Base-by-base conservation (phyloP, 169 alveolate genomes). In the Cyclospora cayetanensis region DNA sequence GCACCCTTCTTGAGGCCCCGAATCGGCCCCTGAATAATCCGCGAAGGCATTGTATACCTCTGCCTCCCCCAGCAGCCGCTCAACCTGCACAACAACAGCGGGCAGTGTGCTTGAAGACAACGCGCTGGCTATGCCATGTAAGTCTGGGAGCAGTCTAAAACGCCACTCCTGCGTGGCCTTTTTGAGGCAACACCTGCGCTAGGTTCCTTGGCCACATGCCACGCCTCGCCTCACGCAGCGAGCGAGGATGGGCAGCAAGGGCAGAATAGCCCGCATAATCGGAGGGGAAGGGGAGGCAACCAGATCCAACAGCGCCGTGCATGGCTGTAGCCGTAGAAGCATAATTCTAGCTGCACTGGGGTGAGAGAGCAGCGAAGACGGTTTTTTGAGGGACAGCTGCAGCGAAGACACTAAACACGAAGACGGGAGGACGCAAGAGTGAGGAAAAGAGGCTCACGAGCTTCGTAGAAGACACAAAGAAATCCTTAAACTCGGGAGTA, bases 31-130 rank as follows among this genome's bases (percentile, higher is more conserved):
- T 4, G 83, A 41, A 34, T 85, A 85, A 22, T 85, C 91, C 18
- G 53, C 84, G 46, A 85, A 85, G 22, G 72, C 43, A n/a, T 85
- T 35, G 20, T 27, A 74, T 4, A 85, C 53, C 52, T 65, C 84
- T 31, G 76, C 70, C 72, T 85, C 83, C n/a, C 91, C 91, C 9
- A 85, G 84, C 83, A 50, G 42, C 53, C 91, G 37, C 84, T 85
- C 91, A 9, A 85, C 72, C 91, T 85, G 91, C 3, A 55, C 9
- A 27, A 9, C 5, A 22, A 9, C 2, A 12, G 31, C n/a, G 42
- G 27, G 4, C 80, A 37, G 46, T 11, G 72, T 25, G 11, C 5
- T 7, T 7, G 25, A 7, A 5, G 43, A 4, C 7, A 39, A 46
- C 46, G 11, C 22, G 60, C 22, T 34, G 22, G 18, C 22, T 9